Evolutionary conservation across 345 rosid species (phyloP), one percentile per base, ranked within the genome.

Genomic region (Melaleuca quinquenervia): DNA sequence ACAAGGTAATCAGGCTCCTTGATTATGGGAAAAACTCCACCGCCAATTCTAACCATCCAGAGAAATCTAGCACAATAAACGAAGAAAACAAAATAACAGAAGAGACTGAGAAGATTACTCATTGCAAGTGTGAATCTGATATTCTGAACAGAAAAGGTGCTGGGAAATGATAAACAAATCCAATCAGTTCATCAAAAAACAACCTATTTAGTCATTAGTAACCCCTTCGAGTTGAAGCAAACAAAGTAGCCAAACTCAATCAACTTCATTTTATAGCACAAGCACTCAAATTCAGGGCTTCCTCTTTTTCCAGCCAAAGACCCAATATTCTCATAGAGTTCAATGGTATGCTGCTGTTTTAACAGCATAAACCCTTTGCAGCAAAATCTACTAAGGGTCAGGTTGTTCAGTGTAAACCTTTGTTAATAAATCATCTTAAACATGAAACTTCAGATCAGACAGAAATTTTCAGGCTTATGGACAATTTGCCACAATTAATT

Each of bases 31-130:
- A 91, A 97, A 53, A 97, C 98, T 85, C 99, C 99, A 14, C 99
- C 99, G 89, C 99, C 99, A 90, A 97, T 97, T 89, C 99, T 95
- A 89, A 97, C 99, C 99, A 97, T 97, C 99, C 99, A 97, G 92
- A 97, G 89, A 90, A 97, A 97, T 91, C 99, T 97, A 89, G 41
- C 78, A 50, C 50, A 62, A 41, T 27, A 82, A 53, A 83, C 20
- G 52, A 53, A 41, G 45, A 75, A n/a, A 41, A 26, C n/a, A 32
- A 21, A 53, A 44, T 50, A 6, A 82, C 51, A 82, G 84, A 64
- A 64, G 24, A 32, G 45, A 64, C 41, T 64, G 41, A 64, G 78
- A 64, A 64, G 45, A 70, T 70, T 70, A 70, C 78, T 70, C 78
- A 70, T 32, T 70, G 32, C 78, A 70, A 70, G 78, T 16, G 48